Evolutionary conservation across 768 basidiomycete genomes (phyloP).

Genomic region (Termitomyces sp.): DNA sequence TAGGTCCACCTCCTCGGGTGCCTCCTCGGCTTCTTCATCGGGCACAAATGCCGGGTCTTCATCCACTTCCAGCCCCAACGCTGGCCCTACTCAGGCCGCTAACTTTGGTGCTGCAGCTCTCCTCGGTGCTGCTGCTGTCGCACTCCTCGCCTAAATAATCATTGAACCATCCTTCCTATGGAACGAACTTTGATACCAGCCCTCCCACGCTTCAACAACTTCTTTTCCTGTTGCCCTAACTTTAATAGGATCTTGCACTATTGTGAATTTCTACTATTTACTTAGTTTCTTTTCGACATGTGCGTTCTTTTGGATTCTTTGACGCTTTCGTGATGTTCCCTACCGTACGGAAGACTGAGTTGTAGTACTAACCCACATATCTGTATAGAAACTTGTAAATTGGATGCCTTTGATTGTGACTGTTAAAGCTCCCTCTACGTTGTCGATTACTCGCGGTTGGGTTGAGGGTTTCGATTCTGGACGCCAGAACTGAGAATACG

Average conservation of each 20-base stretch:
- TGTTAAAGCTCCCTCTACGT: no score
- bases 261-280: not conserved
- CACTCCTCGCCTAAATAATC: constrained; percentile 33
- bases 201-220: not conserved
- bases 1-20: not conserved
- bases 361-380: not conserved
- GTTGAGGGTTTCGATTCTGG: not conserved
- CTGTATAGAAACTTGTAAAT: not conserved
- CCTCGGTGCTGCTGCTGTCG: constrained; percentile 42
- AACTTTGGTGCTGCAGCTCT: constrained; percentile 33
- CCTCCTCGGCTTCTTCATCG: constrained; percentile 12
- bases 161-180: constrained; percentile 2
- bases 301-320: not conserved
- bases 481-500: no score
- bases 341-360: not conserved
- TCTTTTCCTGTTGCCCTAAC: not conserved
- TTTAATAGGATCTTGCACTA: constrained; percentile 4
- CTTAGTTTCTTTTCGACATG: not conserved
- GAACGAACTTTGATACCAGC: constrained; percentile 13
- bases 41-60: constrained; percentile 2
- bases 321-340: not conserved
- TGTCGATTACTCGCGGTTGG: no score
- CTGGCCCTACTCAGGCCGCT: constrained; percentile 27
- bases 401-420: not conserved
- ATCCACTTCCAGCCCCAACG: constrained; percentile 18